Evolutionary conservation across 768 basidiomycete species (phyloP).

Genomic region (Suillus americanus): DNA sequence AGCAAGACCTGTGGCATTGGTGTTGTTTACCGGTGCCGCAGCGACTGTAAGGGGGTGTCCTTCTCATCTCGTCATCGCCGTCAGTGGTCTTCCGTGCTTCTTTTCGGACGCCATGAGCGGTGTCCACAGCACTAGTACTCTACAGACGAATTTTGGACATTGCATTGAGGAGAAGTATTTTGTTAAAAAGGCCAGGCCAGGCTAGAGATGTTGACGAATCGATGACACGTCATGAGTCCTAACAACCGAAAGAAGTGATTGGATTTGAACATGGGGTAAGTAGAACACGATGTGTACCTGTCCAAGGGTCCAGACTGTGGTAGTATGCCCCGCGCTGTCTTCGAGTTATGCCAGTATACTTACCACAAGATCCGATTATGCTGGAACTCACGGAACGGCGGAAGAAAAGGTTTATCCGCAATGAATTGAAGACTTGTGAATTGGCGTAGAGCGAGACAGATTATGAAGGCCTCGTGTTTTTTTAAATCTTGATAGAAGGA

Average conservation of each 20-base stretch:
- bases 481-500: neutral
- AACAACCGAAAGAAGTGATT: no score
- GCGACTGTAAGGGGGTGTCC: neutral
- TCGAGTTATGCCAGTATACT: neutral
- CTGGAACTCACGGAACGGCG: neutral
- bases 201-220: neutral
- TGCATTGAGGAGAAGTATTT: no score
- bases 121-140: neutral
- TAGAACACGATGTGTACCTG: neutral
- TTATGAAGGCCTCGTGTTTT: conserved; percentile 3
- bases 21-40: neutral
- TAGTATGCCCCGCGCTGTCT: neutral
- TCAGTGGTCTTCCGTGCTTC: neutral
- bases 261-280: neutral
- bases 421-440: neutral
- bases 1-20: neutral
- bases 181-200: neutral
- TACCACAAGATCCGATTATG: neutral
- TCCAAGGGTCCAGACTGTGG: neutral
- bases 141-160: neutral
- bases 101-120: conserved; percentile 1
- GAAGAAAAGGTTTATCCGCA: neutral
- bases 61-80: conserved; percentile 2
- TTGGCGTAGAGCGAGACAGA: neutral
- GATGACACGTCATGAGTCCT: neutral